phyloP scores from a whole-genome alignment of 257 asterid genomes.

The Capsicum rhomboideum region DNA sequence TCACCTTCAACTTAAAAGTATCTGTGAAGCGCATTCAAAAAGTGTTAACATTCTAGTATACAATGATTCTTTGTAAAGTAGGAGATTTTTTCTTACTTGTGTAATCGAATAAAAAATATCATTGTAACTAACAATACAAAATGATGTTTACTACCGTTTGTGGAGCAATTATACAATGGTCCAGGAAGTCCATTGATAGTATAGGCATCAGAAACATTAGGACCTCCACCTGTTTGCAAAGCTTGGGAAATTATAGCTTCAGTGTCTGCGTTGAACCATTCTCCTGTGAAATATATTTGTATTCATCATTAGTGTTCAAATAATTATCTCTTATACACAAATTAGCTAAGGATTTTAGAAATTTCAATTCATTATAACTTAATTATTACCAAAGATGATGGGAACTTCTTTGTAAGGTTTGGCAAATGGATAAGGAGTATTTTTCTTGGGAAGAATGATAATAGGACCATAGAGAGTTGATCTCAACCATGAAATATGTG shows the following conservation, averaged over 20 bases:
- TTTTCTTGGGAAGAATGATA: neutral
- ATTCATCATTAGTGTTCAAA: neutral
- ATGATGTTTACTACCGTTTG: slow-evolving; percentile 20
- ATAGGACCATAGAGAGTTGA: slow-evolving; percentile 57
- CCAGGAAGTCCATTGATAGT: slow-evolving; percentile 38
- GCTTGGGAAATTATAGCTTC: slow-evolving; percentile 55
- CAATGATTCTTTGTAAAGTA: too few species aligned
- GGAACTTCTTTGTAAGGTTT: slow-evolving; percentile 59
- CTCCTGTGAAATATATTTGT: slow-evolving; percentile 22
- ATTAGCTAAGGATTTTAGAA: neutral
- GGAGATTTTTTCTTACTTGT: too few species aligned
- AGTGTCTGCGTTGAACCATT: slow-evolving; percentile 47
- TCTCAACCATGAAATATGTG: slow-evolving; percentile 45
- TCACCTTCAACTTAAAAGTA: slow-evolving; percentile 43
- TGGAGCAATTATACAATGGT: slow-evolving; percentile 46
- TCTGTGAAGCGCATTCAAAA: neutral
- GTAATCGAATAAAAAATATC: too few species aligned
- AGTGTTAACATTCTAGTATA: neutral
- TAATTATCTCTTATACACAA: neutral
- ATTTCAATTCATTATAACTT: neutral
- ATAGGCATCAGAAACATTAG: neutral
- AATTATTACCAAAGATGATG: slow-evolving; percentile 19
- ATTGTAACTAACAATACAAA: too few species aligned
- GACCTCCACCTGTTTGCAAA: neutral
- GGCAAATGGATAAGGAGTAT: slow-evolving; percentile 37